Conservation (phyloP, 164 flowering plant genomes). For the Vitis riparia region DNA sequence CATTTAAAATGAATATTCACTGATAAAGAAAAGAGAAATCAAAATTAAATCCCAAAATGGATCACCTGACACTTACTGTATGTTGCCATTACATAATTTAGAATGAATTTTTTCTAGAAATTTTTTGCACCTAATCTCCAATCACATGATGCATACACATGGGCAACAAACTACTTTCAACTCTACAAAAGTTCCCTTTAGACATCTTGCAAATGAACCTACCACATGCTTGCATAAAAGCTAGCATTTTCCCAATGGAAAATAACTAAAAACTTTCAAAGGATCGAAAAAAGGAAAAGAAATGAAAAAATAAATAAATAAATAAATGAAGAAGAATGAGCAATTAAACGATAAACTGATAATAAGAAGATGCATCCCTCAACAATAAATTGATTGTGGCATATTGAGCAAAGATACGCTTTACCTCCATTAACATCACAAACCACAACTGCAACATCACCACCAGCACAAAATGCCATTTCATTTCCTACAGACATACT, state of each 20-base stretch:
- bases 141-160: constrained; percentile 38
- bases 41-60: not conserved
- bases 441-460: constrained; percentile 67
- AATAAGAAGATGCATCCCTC: not conserved
- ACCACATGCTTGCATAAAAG: not conserved
- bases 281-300: not conserved
- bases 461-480: constrained; percentile 83
- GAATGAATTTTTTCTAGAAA: constrained; percentile 42
- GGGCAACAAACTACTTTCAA: not conserved
- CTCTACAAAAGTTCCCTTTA: not conserved
- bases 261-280: not conserved
- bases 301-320: not conserved
- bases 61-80: constrained; percentile 65
- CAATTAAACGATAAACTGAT: not conserved
- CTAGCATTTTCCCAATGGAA: too few species aligned
- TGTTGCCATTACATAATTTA: constrained; percentile 69
- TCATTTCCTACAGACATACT: constrained; percentile 44
- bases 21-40: not conserved
- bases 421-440: constrained; percentile 44
- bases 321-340: not conserved
- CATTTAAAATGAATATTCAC: too few species aligned
- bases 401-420: not conserved
- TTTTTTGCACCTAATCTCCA: constrained; percentile 56
- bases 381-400: not conserved
- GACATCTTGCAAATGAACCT: not conserved